Evolutionary conservation across 2,329 filamentous ascomycete species (phyloP), one percentile per base, ranked within the genome.

Genomic region (Venturia aucupariae): DNA sequence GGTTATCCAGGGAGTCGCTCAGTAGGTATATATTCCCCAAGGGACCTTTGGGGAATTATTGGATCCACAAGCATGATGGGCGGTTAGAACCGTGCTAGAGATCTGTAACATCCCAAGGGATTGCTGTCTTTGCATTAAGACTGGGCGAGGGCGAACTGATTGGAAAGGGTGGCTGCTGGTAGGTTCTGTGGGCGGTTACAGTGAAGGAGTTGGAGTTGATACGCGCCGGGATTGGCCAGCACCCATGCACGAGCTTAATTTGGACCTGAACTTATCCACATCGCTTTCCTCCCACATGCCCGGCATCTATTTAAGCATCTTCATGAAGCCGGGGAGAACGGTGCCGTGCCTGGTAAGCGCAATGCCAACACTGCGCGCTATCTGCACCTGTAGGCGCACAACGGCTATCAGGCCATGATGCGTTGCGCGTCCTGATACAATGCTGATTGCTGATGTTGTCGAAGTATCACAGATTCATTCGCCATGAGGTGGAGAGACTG

Each of bases 171-270:
- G 51, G 51, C 51, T 57, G 51, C 27, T 57, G 30, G n/a, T 38
- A 38, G 30, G 51, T 57, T 35, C 17, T 4, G 17, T 57, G 11
- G 51, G 51, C 51, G 51, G 51, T 57, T 57, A 57, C 46, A 35
- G 51, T 19, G 51, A 57, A 32, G 51, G 15, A 57, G 51, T 32
- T 57, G 51, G 17, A 35, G 51, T 57, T n/a, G 51, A 8, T 7
- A 22, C 3, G 51, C 15, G 22, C 7, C 19, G 27, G 51, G 27
- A 57, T 57, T 57, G 51, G 51, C 30, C 35, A 11, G 24, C 8
- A 35, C 17, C 51, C 51, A 32, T 57, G 51, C 51, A 57, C 51
- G 51, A 57, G 51, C 51, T 57, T 57, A 57, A 35, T 57, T 57
- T 57, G 27, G 51, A 35, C 13, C 17, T n/a, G 51, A 27, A n/a